Base-by-base conservation (phyloP, 2,329 filamentous ascomycete genomes). In the Triangularia setosa region DNA sequence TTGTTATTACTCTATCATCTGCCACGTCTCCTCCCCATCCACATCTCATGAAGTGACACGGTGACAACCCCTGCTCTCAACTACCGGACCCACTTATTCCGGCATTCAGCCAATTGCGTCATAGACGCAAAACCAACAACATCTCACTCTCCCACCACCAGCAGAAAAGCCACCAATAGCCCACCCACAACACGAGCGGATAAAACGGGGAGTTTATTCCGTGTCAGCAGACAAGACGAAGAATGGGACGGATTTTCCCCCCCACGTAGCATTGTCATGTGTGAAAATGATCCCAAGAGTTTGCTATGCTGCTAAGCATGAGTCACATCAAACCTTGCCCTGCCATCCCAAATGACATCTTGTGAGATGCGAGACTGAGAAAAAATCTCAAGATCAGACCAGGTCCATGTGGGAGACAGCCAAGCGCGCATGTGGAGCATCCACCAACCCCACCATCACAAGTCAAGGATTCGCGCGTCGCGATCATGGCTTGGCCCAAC, bases 1-100 rank as follows among this genome's bases (percentile, higher is more conserved):
- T 21, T 9, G 5, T 7, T 14, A 18, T 9, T 5, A 14, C 30
- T 33, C 30, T 9, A 48, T 48, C 40, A 48, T 21, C 18, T 48
- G n/a, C 21, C 40, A 48, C 40, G 1, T 48, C 18, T 9, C 6
- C 40, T 21, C 40, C n/a, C 3, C 40, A 9, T 40, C 14, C 14
- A 16, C 11, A 5, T 18, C 40, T 48, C n/a, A 18, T 21, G 16
- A 48, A 18, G 30, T 8, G 30, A 48, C 40, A 21, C 62, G n/a
- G n/a, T n/a, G n/a, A 25, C 65, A 69, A 3, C 64, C 67, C 18
- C 52, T 65, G 30, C 6, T 12, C 5, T n/a, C 14, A 40, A 40
- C 40, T 48, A 48, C 11, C 40, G n/a, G 40, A 18, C 40, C 40
- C 40, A 48, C 40, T 21, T 12, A 48, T 21, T 12, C 40, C 40